Evolutionary conservation across 192 early-diverging fungal genomes (phyloP).

Genomic region (Backusella tarrabulga): DNA sequence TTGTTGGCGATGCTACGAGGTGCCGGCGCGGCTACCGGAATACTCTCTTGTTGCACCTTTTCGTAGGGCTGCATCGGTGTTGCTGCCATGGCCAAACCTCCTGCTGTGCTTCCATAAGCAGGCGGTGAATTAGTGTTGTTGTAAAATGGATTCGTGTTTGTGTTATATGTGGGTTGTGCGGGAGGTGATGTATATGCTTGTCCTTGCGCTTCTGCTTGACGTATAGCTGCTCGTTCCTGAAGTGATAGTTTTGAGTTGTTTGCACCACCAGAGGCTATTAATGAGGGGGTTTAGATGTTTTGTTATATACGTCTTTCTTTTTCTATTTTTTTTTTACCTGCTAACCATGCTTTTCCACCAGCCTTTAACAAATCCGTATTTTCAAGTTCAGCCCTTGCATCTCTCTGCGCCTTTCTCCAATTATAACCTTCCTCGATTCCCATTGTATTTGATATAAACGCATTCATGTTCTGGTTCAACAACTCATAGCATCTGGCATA

Average conservation of each 20-base stretch:
- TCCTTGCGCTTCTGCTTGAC: constrained; percentile 19
- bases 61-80: background rate
- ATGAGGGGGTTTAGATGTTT: background rate
- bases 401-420: constrained; percentile 12
- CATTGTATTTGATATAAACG: constrained; percentile 28
- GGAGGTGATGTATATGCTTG: background rate
- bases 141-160: background rate
- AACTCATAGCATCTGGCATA: constrained; percentile 56
- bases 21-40: background rate
- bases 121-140: constrained; percentile 11
- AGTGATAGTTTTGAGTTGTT: constrained; percentile 26
- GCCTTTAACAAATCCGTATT: constrained; percentile 31
- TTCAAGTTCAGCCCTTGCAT: constrained; percentile 30
- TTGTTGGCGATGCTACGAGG: background rate
- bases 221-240: constrained; percentile 27
- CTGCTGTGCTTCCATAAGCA: constrained; percentile 4
- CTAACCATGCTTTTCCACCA: constrained; percentile 36
- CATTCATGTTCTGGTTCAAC: constrained; percentile 23
- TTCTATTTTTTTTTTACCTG: constrained; percentile 17
- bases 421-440: constrained; percentile 31
- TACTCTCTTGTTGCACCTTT: background rate
- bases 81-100: background rate
- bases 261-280: constrained; percentile 19
- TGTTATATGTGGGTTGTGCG: background rate
- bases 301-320: background rate